Conservation (phyloP, 345 rosid genomes). For the Bruguiera parviflora region DNA sequence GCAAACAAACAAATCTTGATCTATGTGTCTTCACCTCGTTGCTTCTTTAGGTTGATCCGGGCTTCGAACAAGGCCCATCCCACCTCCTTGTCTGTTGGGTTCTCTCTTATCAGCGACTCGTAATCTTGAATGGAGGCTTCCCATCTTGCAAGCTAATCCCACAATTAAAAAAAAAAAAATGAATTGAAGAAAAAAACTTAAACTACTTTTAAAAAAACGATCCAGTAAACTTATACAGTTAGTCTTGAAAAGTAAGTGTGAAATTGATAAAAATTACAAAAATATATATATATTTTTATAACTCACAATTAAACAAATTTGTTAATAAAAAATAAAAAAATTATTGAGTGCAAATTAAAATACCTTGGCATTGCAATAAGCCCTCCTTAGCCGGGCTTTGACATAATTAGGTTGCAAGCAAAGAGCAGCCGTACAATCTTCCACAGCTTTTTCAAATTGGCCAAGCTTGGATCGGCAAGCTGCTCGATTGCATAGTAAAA, state of each 20-base stretch:
- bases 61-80: conserved; percentile 50
- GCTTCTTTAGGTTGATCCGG: conserved; percentile 47
- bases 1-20: conserved; percentile 35
- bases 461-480: conserved; percentile 69
- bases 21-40: conserved; percentile 40
- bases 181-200: background rate
- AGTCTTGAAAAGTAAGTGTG: too few relatives aligned
- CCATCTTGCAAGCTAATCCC: conserved; percentile 58
- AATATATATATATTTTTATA: too few relatives aligned
- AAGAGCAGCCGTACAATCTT: conserved; percentile 80
- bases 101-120: conserved; percentile 48
- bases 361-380: conserved; percentile 72
- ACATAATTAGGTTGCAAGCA: conserved; percentile 55
- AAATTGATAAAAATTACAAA: too few relatives aligned
- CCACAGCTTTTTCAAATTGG: conserved; percentile 63
- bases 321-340: too few relatives aligned
- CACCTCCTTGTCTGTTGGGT: conserved; percentile 71
- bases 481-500: conserved; percentile 86
- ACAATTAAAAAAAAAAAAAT: background rate
- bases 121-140: conserved; percentile 67
- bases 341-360: background rate
- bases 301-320: too few relatives aligned
- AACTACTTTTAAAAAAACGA: too few relatives aligned
- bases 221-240: too few relatives aligned
- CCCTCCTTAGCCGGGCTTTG: conserved; percentile 80